Base-by-base conservation (phyloP, 2,329 filamentous ascomycete genomes). In the Knoxdaviesia proteae region DNA sequence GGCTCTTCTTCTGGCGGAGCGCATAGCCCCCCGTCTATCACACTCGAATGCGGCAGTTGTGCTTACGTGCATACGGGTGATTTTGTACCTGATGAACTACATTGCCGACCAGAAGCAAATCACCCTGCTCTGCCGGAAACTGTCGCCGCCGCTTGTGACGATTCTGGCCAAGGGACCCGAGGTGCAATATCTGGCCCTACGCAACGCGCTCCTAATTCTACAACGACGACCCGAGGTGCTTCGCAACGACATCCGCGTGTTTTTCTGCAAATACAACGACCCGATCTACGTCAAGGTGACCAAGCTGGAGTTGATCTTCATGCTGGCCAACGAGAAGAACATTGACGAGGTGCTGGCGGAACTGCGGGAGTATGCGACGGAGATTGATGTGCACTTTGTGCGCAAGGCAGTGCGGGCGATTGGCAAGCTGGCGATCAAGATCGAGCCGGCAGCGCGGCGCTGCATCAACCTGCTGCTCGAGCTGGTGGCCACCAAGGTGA, bases 201-300 rank as follows among this genome's bases (percentile, higher is more conserved):
- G 90, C 48, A 98, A 98, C 56, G 90, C 90, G 0, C 69, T 98
- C 2, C 68, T 98, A 9, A 98, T 98, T 50, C 65, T 98, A 42
- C 90, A 98, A 58, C 72, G 88, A 52, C 72, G 88, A 44, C 90
- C 90, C 0, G 90, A 96, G 54, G 88, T 98, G 6, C 62, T 98
- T 43, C 76, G 86, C 48, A 96, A 94, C 59, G 90, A 98, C 58
- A 96, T 98, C 48, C 77, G 90, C 39, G 90, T 98, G 33, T 98
- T 98, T 63, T 98, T 98, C 62, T 98, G 90, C 75, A 98, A 98
- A 68, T 98, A 98, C 62, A 98, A 98, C 58, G 90, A 98, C 55
- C 90, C 90, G 0, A 98, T 98, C 49, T 98, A 96, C 58, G 90
- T 98, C 62, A 98, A 98, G 61, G 90, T 98, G 42, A 98, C 90